These are phyloP conservation scores for Terana coerulea DNA, from an alignment of 768 basidiomycete species.

Conservation along the genomic window DNA sequence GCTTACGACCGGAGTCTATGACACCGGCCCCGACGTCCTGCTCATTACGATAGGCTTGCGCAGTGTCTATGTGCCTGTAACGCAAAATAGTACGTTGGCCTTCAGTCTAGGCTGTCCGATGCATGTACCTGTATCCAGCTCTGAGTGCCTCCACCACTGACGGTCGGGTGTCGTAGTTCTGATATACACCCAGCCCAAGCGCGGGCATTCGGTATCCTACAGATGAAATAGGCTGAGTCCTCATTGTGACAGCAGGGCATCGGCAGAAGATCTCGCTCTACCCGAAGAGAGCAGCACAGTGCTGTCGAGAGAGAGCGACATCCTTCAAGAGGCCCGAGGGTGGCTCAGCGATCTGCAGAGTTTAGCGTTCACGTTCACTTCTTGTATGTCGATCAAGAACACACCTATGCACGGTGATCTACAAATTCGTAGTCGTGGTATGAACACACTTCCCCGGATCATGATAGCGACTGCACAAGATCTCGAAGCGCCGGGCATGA, in stretches of 20 bases:
- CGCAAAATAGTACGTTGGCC: not conserved
- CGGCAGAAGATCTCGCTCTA: not conserved
- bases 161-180: slow-evolving; percentile 53
- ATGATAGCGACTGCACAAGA: too few species aligned
- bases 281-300: slow-evolving; percentile 25
- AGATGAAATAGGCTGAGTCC: not conserved
- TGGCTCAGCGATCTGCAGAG: too few species aligned
- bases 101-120: not conserved
- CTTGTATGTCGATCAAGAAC: too few species aligned
- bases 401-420: too few species aligned
- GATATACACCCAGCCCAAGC: slow-evolving; percentile 70
- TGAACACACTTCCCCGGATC: too few species aligned
- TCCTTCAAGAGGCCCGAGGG: too few species aligned
- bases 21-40: slow-evolving; percentile 59
- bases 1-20: slow-evolving; percentile 46
- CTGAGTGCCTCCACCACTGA: slow-evolving; percentile 61
- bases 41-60: slow-evolving; percentile 69
- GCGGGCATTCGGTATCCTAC: slow-evolving; percentile 53
- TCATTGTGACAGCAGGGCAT: too few species aligned
- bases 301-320: slow-evolving; percentile 2
- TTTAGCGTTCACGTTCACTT: too few species aligned
- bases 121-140: slow-evolving; percentile 53
- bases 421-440: too few species aligned
- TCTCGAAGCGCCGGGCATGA: too few species aligned
- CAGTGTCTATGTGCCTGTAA: slow-evolving; percentile 64